Percentiles rank a stretch among this genome's conserved stretches.
phyloP scores from a whole-genome alignment of 257 asterid genomes.

The Przewalskia tangutica region DNA sequence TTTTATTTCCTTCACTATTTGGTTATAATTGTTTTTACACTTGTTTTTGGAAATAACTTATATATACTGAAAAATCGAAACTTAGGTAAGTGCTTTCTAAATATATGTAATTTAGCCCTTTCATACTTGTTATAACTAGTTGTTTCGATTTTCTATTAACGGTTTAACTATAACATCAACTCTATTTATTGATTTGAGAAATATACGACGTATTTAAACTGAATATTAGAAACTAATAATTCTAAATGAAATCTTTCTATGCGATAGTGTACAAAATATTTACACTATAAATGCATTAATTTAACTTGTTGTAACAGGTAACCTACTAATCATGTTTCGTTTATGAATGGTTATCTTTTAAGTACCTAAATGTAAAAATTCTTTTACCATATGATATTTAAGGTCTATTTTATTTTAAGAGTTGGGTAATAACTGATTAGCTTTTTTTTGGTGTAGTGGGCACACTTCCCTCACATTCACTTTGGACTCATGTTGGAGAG shows the following conservation, averaged over 20 bases:
- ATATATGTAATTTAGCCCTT: no score
- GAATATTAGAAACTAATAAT: no score
- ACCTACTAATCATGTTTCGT: not conserved
- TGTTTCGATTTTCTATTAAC: no score
- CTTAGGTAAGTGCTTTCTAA: not conserved
- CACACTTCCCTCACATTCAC: slow-evolving; percentile 92
- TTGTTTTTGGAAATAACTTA: not conserved
- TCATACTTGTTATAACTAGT: no score
- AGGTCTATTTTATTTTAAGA: not conserved
- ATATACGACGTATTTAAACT: no score
- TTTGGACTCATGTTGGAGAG: slow-evolving; percentile 85
- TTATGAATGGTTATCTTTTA: not conserved
- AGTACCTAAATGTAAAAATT: no score
- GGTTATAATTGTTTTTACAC: not conserved
- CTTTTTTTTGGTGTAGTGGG: slow-evolving; percentile 47
- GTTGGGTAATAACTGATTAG: not conserved
- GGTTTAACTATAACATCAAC: no score
- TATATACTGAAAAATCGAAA: not conserved
- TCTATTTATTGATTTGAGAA: no score
- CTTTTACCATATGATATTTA: not conserved
- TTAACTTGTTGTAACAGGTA: not conserved
- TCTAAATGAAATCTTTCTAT: no score
- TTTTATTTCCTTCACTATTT: not conserved
- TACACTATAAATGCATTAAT: not conserved
- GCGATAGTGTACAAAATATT: no score